phyloP scores from a whole-genome alignment of 2,329 filamentous ascomycete species.

The Taxawa tesnikishii region DNA sequence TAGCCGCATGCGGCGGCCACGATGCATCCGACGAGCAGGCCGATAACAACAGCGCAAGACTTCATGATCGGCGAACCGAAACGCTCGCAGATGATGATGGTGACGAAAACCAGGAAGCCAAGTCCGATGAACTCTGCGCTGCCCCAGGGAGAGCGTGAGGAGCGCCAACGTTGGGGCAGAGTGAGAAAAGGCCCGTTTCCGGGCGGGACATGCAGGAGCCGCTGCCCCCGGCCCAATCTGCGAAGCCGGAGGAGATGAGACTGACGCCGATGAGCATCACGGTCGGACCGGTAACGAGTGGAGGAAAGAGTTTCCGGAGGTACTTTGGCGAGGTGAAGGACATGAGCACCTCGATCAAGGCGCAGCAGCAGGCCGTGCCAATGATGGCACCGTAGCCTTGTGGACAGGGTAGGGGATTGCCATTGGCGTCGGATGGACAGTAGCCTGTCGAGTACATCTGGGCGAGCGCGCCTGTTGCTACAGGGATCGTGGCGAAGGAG shows the following conservation, averaged over 20 bases:
- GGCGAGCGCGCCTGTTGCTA: conserved; percentile 56
- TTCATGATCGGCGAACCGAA: conserved; percentile 81
- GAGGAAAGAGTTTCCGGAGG: conserved; percentile 64
- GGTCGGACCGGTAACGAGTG: conserved; percentile 59
- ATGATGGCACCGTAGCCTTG: conserved; percentile 65
- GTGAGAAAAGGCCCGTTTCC: conserved; percentile 41
- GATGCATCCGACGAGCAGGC: conserved; percentile 59
- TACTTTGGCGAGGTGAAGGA: conserved; percentile 60
- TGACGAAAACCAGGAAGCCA: conserved; percentile 67
- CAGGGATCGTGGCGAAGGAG: conserved; percentile 64
- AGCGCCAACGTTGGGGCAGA: conserved; percentile 55
- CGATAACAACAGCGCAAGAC: conserved; percentile 62
- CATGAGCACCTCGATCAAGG: conserved; percentile 55
- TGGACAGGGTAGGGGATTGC: conserved; percentile 60
- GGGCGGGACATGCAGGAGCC: conserved; percentile 41
- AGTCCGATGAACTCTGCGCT: conserved; percentile 66
- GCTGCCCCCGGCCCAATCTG: conserved; percentile 66
- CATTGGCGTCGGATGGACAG: conserved; percentile 47
- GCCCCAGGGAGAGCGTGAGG: conserved; percentile 66
- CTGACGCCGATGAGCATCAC: conserved; percentile 62
- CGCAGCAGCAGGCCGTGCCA: conserved; percentile 44
- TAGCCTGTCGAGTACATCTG: conserved; percentile 71
- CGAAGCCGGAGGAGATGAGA: conserved; percentile 58
- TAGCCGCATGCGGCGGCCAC: conserved; percentile 69
- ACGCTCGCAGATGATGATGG: conserved; percentile 68